A percentile compares a stretch with the other conserved stretches of the same genome.
Evolutionary conservation across 208 protist species (phyloP).

Genomic region (Porcisia deanei): DNA sequence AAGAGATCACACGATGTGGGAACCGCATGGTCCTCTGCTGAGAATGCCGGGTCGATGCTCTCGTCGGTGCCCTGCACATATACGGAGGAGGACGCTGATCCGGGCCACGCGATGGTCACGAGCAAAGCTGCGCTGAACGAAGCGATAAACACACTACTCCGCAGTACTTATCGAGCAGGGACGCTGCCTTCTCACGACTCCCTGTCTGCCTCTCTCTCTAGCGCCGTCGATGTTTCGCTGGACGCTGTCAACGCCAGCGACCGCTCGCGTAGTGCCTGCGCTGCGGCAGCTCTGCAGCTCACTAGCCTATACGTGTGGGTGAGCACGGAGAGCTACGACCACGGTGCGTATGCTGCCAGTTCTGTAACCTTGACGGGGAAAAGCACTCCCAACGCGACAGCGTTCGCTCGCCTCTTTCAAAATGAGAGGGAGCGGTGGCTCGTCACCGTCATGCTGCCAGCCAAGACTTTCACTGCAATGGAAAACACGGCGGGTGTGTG

Average conservation of each 20-base stretch:
- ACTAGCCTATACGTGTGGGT: constrained; percentile 24
- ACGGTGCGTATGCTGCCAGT: neutral
- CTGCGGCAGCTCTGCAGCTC: constrained; percentile 16
- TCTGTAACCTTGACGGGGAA: neutral
- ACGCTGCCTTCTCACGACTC: neutral
- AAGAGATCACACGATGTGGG: neutral
- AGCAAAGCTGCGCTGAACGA: neutral
- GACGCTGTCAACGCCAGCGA: neutral
- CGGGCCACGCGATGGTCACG: neutral
- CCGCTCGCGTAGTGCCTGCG: neutral
- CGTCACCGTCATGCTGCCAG: constrained; percentile 19
- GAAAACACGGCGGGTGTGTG: too few relatives aligned
- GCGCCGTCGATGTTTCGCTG: constrained; percentile 3
- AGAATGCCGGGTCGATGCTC: neutral
- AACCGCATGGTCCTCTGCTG: neutral
- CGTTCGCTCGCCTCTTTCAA: constrained; percentile 4
- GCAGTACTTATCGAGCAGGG: neutral
- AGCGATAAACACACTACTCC: neutral
- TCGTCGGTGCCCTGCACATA: neutral
- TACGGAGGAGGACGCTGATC: neutral
- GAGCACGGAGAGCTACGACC: neutral
- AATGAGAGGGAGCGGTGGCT: constrained; percentile 29
- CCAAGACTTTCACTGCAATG: neutral
- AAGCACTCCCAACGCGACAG: neutral
- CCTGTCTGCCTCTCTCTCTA: neutral